These are phyloP conservation scores for Suillus luteus DNA, from an alignment of 768 basidiomycete species.

Conservation along the genomic window DNA sequence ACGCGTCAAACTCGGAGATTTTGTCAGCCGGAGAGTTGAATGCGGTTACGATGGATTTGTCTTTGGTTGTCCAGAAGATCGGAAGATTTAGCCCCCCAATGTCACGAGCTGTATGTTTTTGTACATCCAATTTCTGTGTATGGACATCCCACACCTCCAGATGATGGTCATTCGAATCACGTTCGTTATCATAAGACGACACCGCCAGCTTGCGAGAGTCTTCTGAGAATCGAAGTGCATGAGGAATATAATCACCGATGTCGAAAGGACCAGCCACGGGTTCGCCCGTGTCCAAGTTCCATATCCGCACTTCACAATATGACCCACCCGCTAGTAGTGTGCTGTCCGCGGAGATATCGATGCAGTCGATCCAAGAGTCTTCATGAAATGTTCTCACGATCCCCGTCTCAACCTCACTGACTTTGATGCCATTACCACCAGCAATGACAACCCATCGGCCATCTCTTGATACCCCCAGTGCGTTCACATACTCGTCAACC, in stretches of 20 bases:
- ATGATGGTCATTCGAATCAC: too few relatives aligned
- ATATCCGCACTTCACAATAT: neutral
- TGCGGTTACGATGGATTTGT: neutral
- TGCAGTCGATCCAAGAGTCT: too few relatives aligned
- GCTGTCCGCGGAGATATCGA: neutral
- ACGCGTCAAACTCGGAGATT: neutral
- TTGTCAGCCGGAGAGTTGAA: neutral
- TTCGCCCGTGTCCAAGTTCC: neutral
- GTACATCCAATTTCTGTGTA: neutral
- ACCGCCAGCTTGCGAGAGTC: neutral
- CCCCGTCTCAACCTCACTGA: too few relatives aligned
- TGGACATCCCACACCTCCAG: neutral
- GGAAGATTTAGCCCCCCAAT: too few relatives aligned
- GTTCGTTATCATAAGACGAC: too few relatives aligned
- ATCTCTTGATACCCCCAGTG: too few relatives aligned
- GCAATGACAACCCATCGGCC: too few relatives aligned
- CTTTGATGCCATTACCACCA: too few relatives aligned
- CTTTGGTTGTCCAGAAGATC: neutral
- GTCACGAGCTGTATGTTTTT: neutral
- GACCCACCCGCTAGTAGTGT: neutral
- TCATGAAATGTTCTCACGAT: too few relatives aligned
- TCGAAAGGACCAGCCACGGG: neutral
- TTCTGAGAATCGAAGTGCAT: neutral
- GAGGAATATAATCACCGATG: too few relatives aligned
- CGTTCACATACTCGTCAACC: too few relatives aligned